Percentiles rank a stretch among this genome's conserved stretches.
Conservation (phyloP, 1,284 basidiomycete genomes). For the Cutaneotrichosporon cavernicola region DNA sequence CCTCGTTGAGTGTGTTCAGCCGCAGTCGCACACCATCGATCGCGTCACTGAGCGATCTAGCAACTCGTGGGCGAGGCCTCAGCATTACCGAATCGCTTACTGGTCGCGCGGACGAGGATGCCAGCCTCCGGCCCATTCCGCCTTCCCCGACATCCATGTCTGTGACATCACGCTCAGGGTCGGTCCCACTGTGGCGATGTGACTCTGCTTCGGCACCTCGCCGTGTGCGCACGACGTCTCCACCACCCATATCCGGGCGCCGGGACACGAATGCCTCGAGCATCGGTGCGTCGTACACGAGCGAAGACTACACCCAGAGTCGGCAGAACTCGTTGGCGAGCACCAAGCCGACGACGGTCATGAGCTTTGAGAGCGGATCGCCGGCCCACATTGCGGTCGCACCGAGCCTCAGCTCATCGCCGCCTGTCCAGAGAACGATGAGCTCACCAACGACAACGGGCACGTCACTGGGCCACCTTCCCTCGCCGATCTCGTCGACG, state of each 20-base stretch:
- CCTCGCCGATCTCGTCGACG: conserved; percentile 22
- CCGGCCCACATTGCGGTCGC: conserved; percentile 75
- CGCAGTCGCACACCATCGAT: conserved; percentile 37
- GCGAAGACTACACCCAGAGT: conserved; percentile 18
- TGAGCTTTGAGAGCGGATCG: conserved; percentile 73
- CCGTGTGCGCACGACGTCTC: conserved; percentile 3
- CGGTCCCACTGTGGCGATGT: conserved; percentile 13
- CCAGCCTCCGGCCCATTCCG: conserved; percentile 78
- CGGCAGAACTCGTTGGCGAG: conserved; percentile 59
- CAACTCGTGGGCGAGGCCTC: conserved; percentile 17
- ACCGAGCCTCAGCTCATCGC: conserved; percentile 13
- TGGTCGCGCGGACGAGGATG: conserved; percentile 75
- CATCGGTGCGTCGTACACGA: conserved; percentile 24
- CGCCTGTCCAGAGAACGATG: conserved; percentile 11
- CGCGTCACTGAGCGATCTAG: conserved; percentile 27
- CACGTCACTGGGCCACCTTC: neutral
- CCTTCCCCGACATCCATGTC: conserved; percentile 67
- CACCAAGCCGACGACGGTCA: conserved; percentile 90
- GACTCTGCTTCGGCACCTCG: conserved; percentile 13
- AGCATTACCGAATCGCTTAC: conserved; percentile 26
- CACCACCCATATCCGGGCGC: neutral
- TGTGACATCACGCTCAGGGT: conserved; percentile 34
- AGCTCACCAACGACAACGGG: conserved; percentile 15
- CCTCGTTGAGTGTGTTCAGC: conserved; percentile 30
- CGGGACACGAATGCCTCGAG: conserved; percentile 20